Conservation (phyloP, 2,329 filamentous ascomycete genomes). For the Fusarium illudens region DNA sequence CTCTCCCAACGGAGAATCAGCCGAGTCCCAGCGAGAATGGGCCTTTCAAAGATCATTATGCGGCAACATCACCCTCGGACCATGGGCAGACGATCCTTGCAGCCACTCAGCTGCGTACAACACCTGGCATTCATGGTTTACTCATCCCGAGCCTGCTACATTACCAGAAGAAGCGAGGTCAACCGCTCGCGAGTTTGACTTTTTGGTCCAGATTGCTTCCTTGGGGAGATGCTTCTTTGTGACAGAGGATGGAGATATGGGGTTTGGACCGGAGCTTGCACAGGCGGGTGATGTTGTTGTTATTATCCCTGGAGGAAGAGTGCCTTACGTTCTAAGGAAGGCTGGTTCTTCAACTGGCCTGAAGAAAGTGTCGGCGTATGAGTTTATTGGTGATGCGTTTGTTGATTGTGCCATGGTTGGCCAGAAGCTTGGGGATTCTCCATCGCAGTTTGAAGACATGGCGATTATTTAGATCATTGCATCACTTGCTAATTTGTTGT, state of each 20-base stretch:
- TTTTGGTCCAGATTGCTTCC: conserved; percentile 1
- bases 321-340: background rate
- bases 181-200: background rate
- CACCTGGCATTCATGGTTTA: conserved; percentile 8
- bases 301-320: background rate
- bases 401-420: background rate
- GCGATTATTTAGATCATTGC: background rate
- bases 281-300: background rate
- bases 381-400: background rate
- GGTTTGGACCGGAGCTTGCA: background rate
- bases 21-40: conserved; percentile 6
- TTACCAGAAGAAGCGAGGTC: background rate
- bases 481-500: background rate
- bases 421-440: background rate
- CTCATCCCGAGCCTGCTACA: background rate
- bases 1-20: conserved; percentile 2
- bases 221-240: background rate
- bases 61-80: conserved; percentile 24
- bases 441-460: background rate
- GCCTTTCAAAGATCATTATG: conserved; percentile 5
- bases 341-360: background rate
- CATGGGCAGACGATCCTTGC: conserved; percentile 21
- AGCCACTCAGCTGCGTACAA: background rate
- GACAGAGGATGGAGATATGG: background rate
- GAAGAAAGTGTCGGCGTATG: background rate